Evolutionary conservation across 495 filamentous ascomycete species (phyloP), one percentile per base, ranked within the genome.

Genomic region (Hypoxylon cercidicola): DNA sequence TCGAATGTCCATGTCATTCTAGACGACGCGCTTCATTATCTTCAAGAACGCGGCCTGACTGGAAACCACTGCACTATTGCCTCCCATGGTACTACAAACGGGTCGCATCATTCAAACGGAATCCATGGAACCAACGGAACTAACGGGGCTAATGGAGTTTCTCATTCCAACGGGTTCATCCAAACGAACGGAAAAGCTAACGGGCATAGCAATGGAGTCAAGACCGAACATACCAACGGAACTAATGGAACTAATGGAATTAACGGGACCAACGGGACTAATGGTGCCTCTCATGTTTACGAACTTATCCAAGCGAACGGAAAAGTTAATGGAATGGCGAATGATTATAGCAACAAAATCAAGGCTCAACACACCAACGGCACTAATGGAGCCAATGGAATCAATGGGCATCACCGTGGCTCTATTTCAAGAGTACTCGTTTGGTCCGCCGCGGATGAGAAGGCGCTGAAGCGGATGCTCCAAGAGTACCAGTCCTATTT

Each of bases 1-100:
- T 72, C 82, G 12, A 89, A 89, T 64, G 77, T 79, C 0, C 85
- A 90, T 60, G 77, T 74, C 4, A 78, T 89, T 30, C 11, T 89
- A 0, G 86, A 89, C 34, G 75, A 74, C 32, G 71, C 62, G 19
- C 47, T 44, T 21, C 51, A 74, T 47, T 64, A 66, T 15, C 40
- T 69, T 13, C 54, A 43, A 48, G 56, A 62, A 2, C 63, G 39
- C 5, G 30, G 52, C 5, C 39, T 75, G 3, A 45, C 16, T 7
- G 72, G 64, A 20, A 71, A 73, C 10, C 72, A 74, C 40, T 64
- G 65, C 44, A 74, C 70, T 43, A 8, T 11, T 23, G 37, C 34
- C 13, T 15, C 41, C 0, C 32, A 32, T 15, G 52, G 28, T 9
- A 20, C 21, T 12, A 49, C 45, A 10, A 15, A 28, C 34, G 10